These are phyloP conservation scores for Epichloe typhina DNA, from an alignment of 2,329 filamentous ascomycete species.

Conservation along the genomic window DNA sequence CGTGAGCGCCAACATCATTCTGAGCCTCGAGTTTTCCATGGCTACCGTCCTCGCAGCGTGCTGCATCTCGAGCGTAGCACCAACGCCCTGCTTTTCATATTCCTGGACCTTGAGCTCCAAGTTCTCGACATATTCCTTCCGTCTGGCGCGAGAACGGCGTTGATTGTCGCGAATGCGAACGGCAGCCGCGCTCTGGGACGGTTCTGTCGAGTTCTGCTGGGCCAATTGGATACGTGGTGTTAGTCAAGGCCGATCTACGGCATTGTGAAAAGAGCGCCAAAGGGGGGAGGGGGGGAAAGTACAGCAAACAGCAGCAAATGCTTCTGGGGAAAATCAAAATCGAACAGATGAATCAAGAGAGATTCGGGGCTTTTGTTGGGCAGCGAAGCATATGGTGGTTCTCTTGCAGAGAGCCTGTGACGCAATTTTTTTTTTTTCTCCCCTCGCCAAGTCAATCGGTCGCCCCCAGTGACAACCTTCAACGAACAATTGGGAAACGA, in stretches of 20 bases:
- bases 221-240: not conserved
- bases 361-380: not conserved
- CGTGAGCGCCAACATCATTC: slow-evolving; percentile 26
- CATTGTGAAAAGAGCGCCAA: not conserved
- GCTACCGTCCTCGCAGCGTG: slow-evolving; percentile 35
- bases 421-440: too few relatives aligned
- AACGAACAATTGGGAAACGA: not conserved
- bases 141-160: slow-evolving; percentile 37
- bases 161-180: slow-evolving; percentile 37
- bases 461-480: slow-evolving; percentile 3
- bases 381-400: not conserved
- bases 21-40: slow-evolving; percentile 32
- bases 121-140: slow-evolving; percentile 34
- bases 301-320: not conserved
- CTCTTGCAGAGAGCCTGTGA: not conserved
- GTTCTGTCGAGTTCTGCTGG: slow-evolving; percentile 6
- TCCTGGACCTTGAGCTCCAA: slow-evolving; percentile 33
- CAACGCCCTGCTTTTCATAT: slow-evolving; percentile 33
- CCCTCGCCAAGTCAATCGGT: not conserved
- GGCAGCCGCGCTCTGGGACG: slow-evolving; percentile 19
- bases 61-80: slow-evolving; percentile 41
- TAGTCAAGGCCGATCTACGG: not conserved
- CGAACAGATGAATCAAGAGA: not conserved
- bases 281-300: not conserved
- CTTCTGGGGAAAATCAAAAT: not conserved